These are phyloP conservation scores for Clitocybe nebularis DNA, from an alignment of 1,284 basidiomycete species.

Conservation along the genomic window DNA sequence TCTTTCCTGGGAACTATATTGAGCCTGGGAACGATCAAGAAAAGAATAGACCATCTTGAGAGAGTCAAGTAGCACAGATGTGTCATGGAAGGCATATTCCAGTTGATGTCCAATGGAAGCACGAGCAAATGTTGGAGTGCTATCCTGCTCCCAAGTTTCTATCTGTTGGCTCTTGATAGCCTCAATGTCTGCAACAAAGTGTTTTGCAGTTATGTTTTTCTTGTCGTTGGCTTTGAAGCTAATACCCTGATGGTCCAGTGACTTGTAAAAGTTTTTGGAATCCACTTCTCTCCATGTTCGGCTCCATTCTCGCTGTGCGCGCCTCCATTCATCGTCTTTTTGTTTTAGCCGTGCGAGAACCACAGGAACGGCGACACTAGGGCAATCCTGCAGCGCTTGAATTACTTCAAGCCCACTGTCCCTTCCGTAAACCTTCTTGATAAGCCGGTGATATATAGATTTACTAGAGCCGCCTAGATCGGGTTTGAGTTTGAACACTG, in stretches of 20 bases:
- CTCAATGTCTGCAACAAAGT: conserved; percentile 89
- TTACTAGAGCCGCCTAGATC: conserved; percentile 89
- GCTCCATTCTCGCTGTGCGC: conserved; percentile 94
- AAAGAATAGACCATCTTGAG: conserved; percentile 89
- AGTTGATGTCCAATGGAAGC: conserved; percentile 68
- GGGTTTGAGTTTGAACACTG: conserved; percentile 80
- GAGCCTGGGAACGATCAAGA: conserved; percentile 79
- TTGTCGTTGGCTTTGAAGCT: conserved; percentile 96
- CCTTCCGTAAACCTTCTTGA: conserved; percentile 93
- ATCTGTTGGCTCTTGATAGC: conserved; percentile 68
- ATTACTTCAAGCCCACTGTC: conserved; percentile 85
- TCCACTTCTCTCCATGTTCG: conserved; percentile 97
- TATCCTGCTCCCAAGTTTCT: conserved; percentile 30
- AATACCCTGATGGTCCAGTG: conserved; percentile 93
- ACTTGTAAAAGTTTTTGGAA: conserved; percentile 96
- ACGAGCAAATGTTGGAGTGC: conserved; percentile 33
- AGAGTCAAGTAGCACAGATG: conserved; percentile 80
- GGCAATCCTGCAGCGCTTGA: conserved; percentile 89
- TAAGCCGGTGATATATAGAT: conserved; percentile 88
- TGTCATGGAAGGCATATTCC: conserved; percentile 78
- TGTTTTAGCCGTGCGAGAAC: conserved; percentile 88
- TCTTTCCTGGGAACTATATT: conserved; percentile 76
- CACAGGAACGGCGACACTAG: conserved; percentile 88
- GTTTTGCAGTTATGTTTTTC: conserved; percentile 89
- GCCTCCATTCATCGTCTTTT: conserved; percentile 98